Percentiles rank a stretch among this genome's conserved stretches.
These are phyloP conservation scores for Pythium phragmiticola DNA, from an alignment of 352 stramenopile genomes.

Conservation along the genomic window DNA sequence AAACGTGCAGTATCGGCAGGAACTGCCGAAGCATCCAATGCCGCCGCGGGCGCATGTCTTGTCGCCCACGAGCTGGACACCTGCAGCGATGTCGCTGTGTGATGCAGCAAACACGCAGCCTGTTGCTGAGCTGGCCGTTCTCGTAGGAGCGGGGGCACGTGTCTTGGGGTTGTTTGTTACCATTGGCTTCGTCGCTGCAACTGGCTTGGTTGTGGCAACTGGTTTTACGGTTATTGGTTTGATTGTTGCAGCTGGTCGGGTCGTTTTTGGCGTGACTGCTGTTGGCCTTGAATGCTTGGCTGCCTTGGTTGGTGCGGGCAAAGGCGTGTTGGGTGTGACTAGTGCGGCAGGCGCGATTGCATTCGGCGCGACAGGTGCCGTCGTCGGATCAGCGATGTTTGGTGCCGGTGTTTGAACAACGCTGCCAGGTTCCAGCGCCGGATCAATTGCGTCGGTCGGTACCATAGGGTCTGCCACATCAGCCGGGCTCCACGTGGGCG, in stretches of 20 bases:
- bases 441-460: no score
- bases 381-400: not conserved
- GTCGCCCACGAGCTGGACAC: conserved; percentile 23
- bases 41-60: conserved; percentile 9
- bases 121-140: not conserved
- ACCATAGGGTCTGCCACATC: no score
- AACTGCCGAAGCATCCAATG: conserved; percentile 5
- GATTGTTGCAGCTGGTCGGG: no score
- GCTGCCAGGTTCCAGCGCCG: no score
- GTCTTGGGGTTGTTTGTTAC: not conserved
- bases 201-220: not conserved
- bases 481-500: not conserved
- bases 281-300: no score
- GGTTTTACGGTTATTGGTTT: not conserved
- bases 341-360: no score
- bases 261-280: no score
- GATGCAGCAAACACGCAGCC: not conserved
- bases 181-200: not conserved
- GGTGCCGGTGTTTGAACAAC: not conserved
- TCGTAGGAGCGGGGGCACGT: not conserved
- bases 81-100: conserved; percentile 13
- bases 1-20: conserved; percentile 9
- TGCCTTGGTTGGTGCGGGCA: no score
- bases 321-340: no score
- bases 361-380: not conserved